A percentile compares a stretch with the other conserved stretches of the same genome.
phyloP scores from a whole-genome alignment of 768 basidiomycete genomes.

The Gymnopilus dilepis region DNA sequence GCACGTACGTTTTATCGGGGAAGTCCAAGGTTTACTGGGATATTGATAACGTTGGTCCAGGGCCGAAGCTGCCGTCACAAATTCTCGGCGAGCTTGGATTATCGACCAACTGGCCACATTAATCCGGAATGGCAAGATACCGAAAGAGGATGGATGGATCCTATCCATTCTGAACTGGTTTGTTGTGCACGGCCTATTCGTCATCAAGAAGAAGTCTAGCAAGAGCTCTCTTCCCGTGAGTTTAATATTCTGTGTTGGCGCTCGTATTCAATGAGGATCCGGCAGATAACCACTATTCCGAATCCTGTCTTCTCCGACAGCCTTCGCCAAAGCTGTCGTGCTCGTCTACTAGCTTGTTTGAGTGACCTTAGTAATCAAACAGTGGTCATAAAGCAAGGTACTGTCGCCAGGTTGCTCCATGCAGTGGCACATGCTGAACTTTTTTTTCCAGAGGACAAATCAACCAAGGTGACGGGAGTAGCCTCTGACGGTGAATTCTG shows the following conservation, averaged over 20 bases:
- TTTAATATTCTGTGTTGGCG: slow-evolving; percentile 13
- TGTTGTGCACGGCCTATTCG: slow-evolving; percentile 79
- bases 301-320: slow-evolving; percentile 76
- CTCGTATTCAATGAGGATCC: background rate
- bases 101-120: slow-evolving; percentile 84
- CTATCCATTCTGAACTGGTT: slow-evolving; percentile 81
- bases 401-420: slow-evolving; percentile 13
- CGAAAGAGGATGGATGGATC: slow-evolving; percentile 82
- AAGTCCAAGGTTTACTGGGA: background rate
- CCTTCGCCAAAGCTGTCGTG: slow-evolving; percentile 68
- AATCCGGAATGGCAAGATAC: slow-evolving; percentile 78
- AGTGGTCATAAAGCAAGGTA: slow-evolving; percentile 57
- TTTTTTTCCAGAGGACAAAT: slow-evolving; percentile 46
- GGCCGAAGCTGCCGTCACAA: slow-evolving; percentile 49
- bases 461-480: slow-evolving; percentile 59
- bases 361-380: slow-evolving; percentile 72
- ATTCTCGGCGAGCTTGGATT: slow-evolving; percentile 77
- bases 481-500: slow-evolving; percentile 81
- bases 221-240: slow-evolving; percentile 70
- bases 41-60: slow-evolving; percentile 35
- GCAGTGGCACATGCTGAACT: background rate
- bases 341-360: slow-evolving; percentile 72
- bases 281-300: slow-evolving; percentile 65
- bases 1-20: slow-evolving; percentile 40
- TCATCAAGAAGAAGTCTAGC: slow-evolving; percentile 71